These are phyloP conservation scores for Martiniozyma abietophila DNA, from an alignment of 805 yeast genomes.

Conservation along the genomic window DNA sequence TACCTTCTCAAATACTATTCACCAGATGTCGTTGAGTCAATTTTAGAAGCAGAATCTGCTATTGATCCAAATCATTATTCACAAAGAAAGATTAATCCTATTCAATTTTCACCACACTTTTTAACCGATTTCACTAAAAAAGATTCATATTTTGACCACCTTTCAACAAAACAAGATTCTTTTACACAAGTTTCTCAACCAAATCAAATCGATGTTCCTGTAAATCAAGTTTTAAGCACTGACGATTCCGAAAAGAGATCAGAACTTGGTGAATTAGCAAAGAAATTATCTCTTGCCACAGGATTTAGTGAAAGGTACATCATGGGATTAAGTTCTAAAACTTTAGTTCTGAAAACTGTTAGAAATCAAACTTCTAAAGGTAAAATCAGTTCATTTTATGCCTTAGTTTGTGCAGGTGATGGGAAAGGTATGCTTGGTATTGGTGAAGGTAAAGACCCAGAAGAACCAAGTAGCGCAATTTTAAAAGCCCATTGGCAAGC, in stretches of 20 bases:
- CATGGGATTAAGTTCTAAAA: constrained; percentile 50
- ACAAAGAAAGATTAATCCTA: constrained; percentile 32
- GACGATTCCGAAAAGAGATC: constrained; percentile 18
- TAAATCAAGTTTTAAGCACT: constrained; percentile 15
- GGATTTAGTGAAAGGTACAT: constrained; percentile 59
- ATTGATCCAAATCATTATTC: constrained; percentile 57
- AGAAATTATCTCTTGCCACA: constrained; percentile 50
- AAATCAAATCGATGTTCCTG: constrained; percentile 18
- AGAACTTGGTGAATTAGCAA: constrained; percentile 33
- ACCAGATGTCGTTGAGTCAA: constrained; percentile 71
- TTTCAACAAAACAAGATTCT: constrained; percentile 21
- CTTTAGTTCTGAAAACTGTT: constrained; percentile 68
- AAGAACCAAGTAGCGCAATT: constrained; percentile 64
- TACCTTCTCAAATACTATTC: constrained; percentile 69
- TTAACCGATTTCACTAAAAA: constrained; percentile 59
- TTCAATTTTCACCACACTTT: constrained; percentile 60
- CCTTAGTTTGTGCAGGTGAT: constrained; percentile 86
- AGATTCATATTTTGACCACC: constrained; percentile 71
- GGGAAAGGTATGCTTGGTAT: constrained; percentile 88
- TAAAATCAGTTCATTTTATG: constrained; percentile 73
- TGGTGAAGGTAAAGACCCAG: constrained; percentile 89
- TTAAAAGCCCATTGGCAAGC: constrained; percentile 91
- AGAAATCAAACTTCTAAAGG: constrained; percentile 91
- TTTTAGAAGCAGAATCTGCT: constrained; percentile 68
- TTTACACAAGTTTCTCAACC: constrained; percentile 21